phyloP scores from a whole-genome alignment of 2,329 filamentous ascomycete species.

The Pestalotiopsis fici region DNA sequence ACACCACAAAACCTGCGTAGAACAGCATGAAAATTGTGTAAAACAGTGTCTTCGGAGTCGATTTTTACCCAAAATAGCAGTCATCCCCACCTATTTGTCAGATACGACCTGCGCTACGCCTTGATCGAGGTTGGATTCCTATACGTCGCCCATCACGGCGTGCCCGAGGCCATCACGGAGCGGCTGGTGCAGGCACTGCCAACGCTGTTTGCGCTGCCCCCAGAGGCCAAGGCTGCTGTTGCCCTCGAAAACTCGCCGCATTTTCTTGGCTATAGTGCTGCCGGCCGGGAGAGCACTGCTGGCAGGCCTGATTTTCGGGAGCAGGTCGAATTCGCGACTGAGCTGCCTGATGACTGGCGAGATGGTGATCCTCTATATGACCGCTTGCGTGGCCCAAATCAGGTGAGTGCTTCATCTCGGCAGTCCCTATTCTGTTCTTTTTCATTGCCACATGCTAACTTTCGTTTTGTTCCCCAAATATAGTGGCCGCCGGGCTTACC shows the following conservation, averaged over 20 bases:
- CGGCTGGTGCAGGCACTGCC: constrained; percentile 42
- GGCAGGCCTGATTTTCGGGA: constrained; percentile 53
- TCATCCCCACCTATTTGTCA: no score
- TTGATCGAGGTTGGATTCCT: constrained; percentile 54
- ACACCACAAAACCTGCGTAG: background rate
- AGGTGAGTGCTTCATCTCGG: constrained; percentile 31
- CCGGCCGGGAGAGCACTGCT: constrained; percentile 57
- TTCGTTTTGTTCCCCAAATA: no score
- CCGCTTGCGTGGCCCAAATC: constrained; percentile 48
- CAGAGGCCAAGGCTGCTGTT: constrained; percentile 37
- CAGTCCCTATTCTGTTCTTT: no score
- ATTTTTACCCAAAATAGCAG: no score
- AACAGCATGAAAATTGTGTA: background rate
- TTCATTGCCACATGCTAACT: no score
- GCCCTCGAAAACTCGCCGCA: constrained; percentile 56
- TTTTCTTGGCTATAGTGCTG: constrained; percentile 60
- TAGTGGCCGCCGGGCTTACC: constrained; percentile 44
- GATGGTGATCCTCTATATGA: constrained; percentile 38
- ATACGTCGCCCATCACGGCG: constrained; percentile 51
- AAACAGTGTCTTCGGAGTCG: background rate
- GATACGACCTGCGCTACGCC: constrained; percentile 44
- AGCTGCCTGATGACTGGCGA: constrained; percentile 41
- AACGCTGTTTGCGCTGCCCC: constrained; percentile 41
- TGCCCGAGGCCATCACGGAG: constrained; percentile 34
- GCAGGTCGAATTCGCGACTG: constrained; percentile 62